phyloP scores from a whole-genome alignment of 2,329 filamentous ascomycete species.

The Aspergillus floridensis region DNA sequence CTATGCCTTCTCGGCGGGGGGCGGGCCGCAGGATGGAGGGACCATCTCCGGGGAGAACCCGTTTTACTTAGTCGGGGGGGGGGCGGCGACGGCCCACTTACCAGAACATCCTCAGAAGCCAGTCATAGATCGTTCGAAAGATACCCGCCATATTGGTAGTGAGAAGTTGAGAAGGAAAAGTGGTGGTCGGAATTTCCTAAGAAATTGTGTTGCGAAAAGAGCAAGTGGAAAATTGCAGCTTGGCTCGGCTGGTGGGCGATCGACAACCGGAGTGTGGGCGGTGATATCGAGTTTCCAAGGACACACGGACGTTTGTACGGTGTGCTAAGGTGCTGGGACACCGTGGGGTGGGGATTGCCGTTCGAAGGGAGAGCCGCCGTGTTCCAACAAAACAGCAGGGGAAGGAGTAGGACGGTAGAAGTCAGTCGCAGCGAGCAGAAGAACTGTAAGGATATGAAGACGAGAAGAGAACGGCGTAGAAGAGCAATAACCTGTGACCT shows the following conservation, averaged over 20 bases:
- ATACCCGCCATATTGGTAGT: conserved; percentile 72
- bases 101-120: conserved; percentile 97
- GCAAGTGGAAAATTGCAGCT: conserved; percentile 11
- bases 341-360: conserved; percentile 20
- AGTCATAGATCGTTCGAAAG: conserved; percentile 95
- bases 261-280: conserved; percentile 7
- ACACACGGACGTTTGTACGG: conserved; percentile 17
- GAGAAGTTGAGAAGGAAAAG: conserved; percentile 9
- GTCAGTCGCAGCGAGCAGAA: background rate
- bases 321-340: background rate
- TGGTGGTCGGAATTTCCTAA: conserved; percentile 1
- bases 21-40: conserved; percentile 27
- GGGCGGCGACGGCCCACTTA: conserved; percentile 50
- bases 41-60: conserved; percentile 26
- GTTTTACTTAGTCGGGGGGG: conserved; percentile 12
- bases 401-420: conserved; percentile 6
- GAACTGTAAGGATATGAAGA: background rate
- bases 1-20: conserved; percentile 30
- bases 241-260: conserved; percentile 10
- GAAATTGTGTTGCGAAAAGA: background rate
- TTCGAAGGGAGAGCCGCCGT: conserved; percentile 15
- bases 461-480: background rate
- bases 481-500: background rate
- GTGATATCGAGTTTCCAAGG: conserved; percentile 18
- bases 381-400: conserved; percentile 13